Evolutionary conservation across 495 filamentous ascomycete species (phyloP), one percentile per base, ranked within the genome.

Genomic region (Cryomyces minteri): DNA sequence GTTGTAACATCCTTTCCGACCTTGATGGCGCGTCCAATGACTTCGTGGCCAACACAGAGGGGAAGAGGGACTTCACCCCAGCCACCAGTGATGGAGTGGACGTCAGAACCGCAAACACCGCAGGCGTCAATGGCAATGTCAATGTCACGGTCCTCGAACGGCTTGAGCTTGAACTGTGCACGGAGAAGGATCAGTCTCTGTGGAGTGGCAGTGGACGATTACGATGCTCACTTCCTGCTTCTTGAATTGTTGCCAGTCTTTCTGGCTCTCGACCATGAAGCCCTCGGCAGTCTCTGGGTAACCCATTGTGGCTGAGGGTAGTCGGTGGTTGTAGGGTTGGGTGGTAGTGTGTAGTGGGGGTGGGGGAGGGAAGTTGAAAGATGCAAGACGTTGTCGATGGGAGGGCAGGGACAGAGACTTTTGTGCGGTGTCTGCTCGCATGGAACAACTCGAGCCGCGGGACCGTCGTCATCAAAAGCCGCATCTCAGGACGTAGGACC

Each of bases 241-340:
- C 48, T 71, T 69, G 61, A 83, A 84, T 9, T 69, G 55, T 49
- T 62, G 72, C 62, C 70, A 79, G 43, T 73, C 70, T 31, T 73
- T 66, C 40, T 69, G 64, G 56, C 68, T 66, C 45, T 77, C 65
- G 55, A 82, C 70, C 67, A 77, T 73, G 64, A 83, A 87, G 43
- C 83, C 82, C 51, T 78, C 68, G 41, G 84, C 81, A 51, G 75
- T 76, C 38, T 86, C 79, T 54, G 82, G 83, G 59, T 86, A 86
- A 48, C 68, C 67, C 82, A 84, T 83, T n/a, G 60, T 71, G 48
- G 38, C 18, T 45, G 47, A 46, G 6, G 44, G 38, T 25, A 25
- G 18, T 25, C 48, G 39, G 43, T 7, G 31, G 29, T 44, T 34
- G 31, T 30, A 28, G 1, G 14, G 5, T 43, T n/a, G 39, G 42